Conservation (phyloP, 225 moss, liverwort and hornwort genomes). For the Sphagnum tenellum region DNA sequence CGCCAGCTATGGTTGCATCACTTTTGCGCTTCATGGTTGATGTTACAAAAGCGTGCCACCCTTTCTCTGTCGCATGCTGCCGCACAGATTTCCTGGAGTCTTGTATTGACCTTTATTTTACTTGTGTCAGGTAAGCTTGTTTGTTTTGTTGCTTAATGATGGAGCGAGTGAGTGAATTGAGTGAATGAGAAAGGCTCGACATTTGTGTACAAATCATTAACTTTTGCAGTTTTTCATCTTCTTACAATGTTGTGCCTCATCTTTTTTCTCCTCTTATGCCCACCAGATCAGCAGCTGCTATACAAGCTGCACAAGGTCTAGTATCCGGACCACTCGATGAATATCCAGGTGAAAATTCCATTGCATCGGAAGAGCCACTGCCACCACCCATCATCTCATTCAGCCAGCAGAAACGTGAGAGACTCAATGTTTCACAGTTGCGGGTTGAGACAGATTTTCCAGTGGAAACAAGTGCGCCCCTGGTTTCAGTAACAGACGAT, state of each 20-base stretch:
- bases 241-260: background rate
- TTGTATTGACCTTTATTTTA: conserved; percentile 84
- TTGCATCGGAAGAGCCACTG: background rate
- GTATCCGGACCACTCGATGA: conserved; percentile 25
- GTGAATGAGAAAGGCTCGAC: too few relatives aligned
- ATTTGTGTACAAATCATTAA: too few relatives aligned
- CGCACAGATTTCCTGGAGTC: conserved; percentile 74
- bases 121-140: conserved; percentile 63
- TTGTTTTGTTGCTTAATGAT: too few relatives aligned
- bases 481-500: too few relatives aligned
- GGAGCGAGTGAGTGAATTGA: too few relatives aligned
- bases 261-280: conserved; percentile 1
- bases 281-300: conserved; percentile 60
- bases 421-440: conserved; percentile 12
- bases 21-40: conserved; percentile 90
- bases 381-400: too few relatives aligned
- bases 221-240: too few relatives aligned
- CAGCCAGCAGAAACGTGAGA: conserved; percentile 1
- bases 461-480: conserved; percentile 7
- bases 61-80: conserved; percentile 72
- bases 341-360: conserved; percentile 10
- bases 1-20: conserved; percentile 67
- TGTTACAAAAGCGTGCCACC: conserved; percentile 83
- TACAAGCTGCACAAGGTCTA: conserved; percentile 43
- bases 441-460: conserved; percentile 15